Evolutionary conservation across 306 rosid species (phyloP).

Genomic region (Casuarina cunninghamiana): DNA sequence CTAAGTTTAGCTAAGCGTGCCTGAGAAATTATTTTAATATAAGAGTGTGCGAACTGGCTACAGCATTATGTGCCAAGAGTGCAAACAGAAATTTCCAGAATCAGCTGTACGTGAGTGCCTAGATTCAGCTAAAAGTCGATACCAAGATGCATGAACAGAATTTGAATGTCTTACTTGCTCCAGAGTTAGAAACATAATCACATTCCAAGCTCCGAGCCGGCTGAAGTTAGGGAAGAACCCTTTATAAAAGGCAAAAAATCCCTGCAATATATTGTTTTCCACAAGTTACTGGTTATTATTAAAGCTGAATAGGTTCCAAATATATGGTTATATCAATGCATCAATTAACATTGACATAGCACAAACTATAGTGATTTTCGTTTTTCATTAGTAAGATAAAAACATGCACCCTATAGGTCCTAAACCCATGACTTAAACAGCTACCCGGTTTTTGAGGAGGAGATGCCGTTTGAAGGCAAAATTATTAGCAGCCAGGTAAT

Average conservation of each 20-base stretch:
- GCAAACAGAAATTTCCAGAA: conserved; percentile 2
- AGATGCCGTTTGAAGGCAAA: conserved; percentile 1
- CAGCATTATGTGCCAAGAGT: background rate
- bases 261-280: conserved; percentile 56
- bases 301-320: conserved; percentile 8
- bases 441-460: too few relatives aligned
- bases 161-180: conserved; percentile 74
- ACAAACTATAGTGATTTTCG: background rate
- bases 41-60: background rate
- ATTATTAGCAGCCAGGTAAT: conserved; percentile 5
- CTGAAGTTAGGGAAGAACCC: conserved; percentile 88
- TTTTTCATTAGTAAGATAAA: background rate
- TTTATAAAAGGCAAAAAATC: conserved; percentile 87
- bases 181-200: conserved; percentile 76
- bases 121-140: conserved; percentile 12
- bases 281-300: conserved; percentile 17
- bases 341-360: conserved; percentile 1
- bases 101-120: background rate
- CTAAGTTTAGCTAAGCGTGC: background rate
- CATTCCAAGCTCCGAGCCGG: conserved; percentile 91
- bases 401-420: background rate
- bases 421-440: background rate
- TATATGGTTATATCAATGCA: background rate
- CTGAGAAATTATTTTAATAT: background rate
- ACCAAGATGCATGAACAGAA: conserved; percentile 5